phyloP scores from a whole-genome alignment of 2,329 filamentous ascomycete genomes.

The Phoma sp. region DNA sequence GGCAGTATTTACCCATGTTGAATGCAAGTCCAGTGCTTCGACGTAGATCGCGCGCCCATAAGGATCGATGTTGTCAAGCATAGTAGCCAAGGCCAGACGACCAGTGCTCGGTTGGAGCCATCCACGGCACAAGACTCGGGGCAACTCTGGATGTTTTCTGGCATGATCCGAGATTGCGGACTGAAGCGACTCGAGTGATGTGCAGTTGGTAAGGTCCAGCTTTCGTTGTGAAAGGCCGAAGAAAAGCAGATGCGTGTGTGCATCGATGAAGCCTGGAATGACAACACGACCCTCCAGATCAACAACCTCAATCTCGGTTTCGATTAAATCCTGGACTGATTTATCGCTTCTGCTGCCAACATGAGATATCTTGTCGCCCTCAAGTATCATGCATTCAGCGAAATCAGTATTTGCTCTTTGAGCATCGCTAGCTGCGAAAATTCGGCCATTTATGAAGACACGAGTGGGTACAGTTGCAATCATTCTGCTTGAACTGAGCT shows the following conservation, averaged over 20 bases:
- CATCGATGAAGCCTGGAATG: slow-evolving; percentile 60
- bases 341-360: slow-evolving; percentile 4
- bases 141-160: slow-evolving; percentile 46
- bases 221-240: slow-evolving; percentile 59
- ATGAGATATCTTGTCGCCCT: slow-evolving; percentile 10
- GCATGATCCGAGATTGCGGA: slow-evolving; percentile 52
- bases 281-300: slow-evolving; percentile 47
- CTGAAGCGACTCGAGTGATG: slow-evolving; percentile 54
- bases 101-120: slow-evolving; percentile 54
- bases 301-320: slow-evolving; percentile 8
- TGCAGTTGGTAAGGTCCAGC: slow-evolving; percentile 53
- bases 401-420: slow-evolving; percentile 4
- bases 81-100: slow-evolving; percentile 55
- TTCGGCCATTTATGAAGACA: slow-evolving; percentile 17
- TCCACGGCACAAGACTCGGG: slow-evolving; percentile 55
- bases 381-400: slow-evolving; percentile 14
- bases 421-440: slow-evolving; percentile 9
- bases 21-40: slow-evolving; percentile 60
- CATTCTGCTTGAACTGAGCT: neutral
- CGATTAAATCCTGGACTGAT: slow-evolving; percentile 4
- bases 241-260: slow-evolving; percentile 60
- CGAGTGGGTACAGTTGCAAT: slow-evolving; percentile 4
- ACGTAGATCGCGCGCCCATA: slow-evolving; percentile 54
- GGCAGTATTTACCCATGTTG: slow-evolving; percentile 58
- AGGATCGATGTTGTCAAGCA: slow-evolving; percentile 57